Percentiles rank a stretch among this genome's conserved stretches.
These are phyloP conservation scores for Chlorella vulgaris DNA, from an alignment of 139 green algal species.

Conservation along the genomic window DNA sequence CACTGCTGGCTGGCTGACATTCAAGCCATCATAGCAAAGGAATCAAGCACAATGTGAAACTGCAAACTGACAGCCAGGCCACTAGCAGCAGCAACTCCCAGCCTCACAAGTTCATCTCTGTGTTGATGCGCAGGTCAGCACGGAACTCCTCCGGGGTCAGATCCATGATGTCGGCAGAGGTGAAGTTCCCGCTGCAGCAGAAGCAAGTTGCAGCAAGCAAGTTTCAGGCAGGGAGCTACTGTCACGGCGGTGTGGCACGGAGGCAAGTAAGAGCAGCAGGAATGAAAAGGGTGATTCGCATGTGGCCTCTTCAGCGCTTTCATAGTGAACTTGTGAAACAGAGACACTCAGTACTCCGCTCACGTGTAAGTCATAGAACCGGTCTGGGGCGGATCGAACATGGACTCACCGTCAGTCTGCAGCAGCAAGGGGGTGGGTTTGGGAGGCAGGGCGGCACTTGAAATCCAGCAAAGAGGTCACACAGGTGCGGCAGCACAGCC, in stretches of 20 bases:
- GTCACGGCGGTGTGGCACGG: neutral
- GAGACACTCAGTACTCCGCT: no score
- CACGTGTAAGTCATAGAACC: neutral
- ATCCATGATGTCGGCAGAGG: neutral
- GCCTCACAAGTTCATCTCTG: neutral
- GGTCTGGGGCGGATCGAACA: neutral
- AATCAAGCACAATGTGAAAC: no score
- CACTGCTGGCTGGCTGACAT: neutral
- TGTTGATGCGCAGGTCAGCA: neutral
- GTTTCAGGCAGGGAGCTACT: neutral
- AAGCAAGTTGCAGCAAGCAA: neutral
- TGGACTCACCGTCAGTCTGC: neutral
- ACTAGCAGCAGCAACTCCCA: no score
- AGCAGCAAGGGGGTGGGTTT: neutral
- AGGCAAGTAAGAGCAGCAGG: no score
- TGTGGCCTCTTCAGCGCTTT: no score
- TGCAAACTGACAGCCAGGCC: no score
- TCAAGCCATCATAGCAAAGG: neutral
- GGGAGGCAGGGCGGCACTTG: neutral
- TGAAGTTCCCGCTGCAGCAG: constrained; percentile 18
- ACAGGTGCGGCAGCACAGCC: neutral
- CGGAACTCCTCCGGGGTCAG: neutral
- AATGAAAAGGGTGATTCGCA: no score
- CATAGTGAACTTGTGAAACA: no score
- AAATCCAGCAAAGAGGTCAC: no score